Conservation (phyloP, 2,329 filamentous ascomycete species). For the Botrytis sinoallii region DNA sequence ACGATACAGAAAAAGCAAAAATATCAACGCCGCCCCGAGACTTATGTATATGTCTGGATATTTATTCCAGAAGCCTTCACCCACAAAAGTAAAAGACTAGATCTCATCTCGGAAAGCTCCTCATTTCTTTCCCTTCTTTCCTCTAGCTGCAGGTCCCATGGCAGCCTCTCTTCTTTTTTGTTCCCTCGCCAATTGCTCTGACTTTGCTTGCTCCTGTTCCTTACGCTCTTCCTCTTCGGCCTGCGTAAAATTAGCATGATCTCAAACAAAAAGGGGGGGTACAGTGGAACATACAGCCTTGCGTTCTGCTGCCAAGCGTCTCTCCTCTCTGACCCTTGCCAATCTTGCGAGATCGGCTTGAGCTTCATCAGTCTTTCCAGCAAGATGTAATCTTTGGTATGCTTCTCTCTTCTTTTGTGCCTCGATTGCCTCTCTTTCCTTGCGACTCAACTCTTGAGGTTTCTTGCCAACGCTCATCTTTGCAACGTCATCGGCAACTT, state of each 20-base stretch:
- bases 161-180: slow-evolving; percentile 43
- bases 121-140: slow-evolving; percentile 19
- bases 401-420: slow-evolving; percentile 84
- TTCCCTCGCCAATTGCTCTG: slow-evolving; percentile 46
- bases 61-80: neutral
- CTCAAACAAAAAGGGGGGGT: neutral
- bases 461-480: slow-evolving; percentile 49
- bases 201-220: slow-evolving; percentile 41
- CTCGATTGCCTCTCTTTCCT: slow-evolving; percentile 76
- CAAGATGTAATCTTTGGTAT: slow-evolving; percentile 87
- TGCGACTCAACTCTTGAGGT: slow-evolving; percentile 56
- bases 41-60: neutral
- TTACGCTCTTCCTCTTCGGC: slow-evolving; percentile 41
- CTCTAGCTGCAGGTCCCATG: slow-evolving; percentile 22
- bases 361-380: slow-evolving; percentile 95
- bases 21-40: neutral
- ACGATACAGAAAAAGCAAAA: neutral
- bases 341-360: slow-evolving; percentile 84
- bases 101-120: neutral
- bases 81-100: slow-evolving; percentile 1
- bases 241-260: slow-evolving; percentile 33
- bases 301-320: slow-evolving; percentile 76
- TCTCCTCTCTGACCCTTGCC: slow-evolving; percentile 76
- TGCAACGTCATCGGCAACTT: slow-evolving; percentile 53
- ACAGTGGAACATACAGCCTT: slow-evolving; percentile 62